Evolutionary conservation across 495 filamentous ascomycete species (phyloP).

Genomic region (Podospora tetraspora): DNA sequence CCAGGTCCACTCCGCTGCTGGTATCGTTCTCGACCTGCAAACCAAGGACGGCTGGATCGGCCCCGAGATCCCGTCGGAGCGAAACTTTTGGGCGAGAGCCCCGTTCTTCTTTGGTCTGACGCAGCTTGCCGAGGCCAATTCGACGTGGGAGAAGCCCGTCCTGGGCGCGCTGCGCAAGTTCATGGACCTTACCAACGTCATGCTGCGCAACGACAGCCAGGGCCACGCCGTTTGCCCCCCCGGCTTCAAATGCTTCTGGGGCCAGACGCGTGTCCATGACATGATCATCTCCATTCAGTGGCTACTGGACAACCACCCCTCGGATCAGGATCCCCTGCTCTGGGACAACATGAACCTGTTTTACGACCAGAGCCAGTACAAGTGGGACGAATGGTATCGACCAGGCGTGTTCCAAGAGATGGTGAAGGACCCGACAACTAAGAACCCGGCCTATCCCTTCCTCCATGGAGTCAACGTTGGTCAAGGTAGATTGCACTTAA

Average conservation of each 20-base stretch:
- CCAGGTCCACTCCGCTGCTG: constrained; percentile 46
- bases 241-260: constrained; percentile 20
- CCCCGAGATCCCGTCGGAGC: constrained; percentile 42
- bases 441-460: constrained; percentile 16
- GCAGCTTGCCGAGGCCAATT: constrained; percentile 46
- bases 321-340: constrained; percentile 22
- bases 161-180: constrained; percentile 36
- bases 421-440: constrained; percentile 13
- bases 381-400: constrained; percentile 23
- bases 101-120: constrained; percentile 38
- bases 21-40: constrained; percentile 50
- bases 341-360: constrained; percentile 32
- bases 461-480: constrained; percentile 33
- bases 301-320: constrained; percentile 46
- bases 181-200: constrained; percentile 38
- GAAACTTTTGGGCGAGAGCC: constrained; percentile 53
- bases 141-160: constrained; percentile 30
- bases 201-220: constrained; percentile 28
- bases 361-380: constrained; percentile 19
- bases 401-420: constrained; percentile 13
- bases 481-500: constrained; percentile 17
- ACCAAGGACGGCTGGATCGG: constrained; percentile 58
- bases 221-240: constrained; percentile 16
- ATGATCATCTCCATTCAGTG: constrained; percentile 40
- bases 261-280: constrained; percentile 26